Conservation (phyloP, 176 grass and related monocot species). For the Bothriochloa decipiens region DNA sequence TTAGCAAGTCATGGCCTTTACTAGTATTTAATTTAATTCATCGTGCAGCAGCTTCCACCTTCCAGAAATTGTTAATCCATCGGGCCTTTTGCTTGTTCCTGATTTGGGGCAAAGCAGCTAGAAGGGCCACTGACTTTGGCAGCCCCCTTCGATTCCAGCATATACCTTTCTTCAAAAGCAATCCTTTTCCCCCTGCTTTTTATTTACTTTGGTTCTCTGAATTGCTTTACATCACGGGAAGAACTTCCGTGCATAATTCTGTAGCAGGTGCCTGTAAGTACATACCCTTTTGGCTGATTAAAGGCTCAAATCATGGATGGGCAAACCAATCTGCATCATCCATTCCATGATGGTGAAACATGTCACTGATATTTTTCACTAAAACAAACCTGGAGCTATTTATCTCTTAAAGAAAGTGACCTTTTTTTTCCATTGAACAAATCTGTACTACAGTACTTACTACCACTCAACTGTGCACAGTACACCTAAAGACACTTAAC, state of each 20-base stretch:
- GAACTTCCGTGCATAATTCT: neutral
- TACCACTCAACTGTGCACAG: neutral
- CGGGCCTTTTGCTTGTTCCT: slow-evolving; percentile 46
- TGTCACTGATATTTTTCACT: slow-evolving; percentile 9
- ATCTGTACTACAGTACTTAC: neutral
- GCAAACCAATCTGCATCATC: slow-evolving; percentile 12
- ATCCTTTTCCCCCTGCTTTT: slow-evolving; percentile 27
- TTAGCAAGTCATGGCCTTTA: slow-evolving; percentile 43
- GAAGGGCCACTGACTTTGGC: slow-evolving; percentile 35
- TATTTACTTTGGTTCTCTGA: slow-evolving; percentile 14
- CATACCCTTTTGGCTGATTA: slow-evolving; percentile 22
- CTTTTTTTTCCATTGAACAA: neutral
- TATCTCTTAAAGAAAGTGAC: neutral
- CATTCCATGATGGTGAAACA: neutral
- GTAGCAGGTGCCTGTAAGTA: slow-evolving; percentile 2
- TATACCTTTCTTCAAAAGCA: slow-evolving; percentile 57
- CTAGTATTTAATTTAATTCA: slow-evolving; percentile 18
- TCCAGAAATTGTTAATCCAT: slow-evolving; percentile 50
- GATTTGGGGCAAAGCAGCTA: slow-evolving; percentile 47
- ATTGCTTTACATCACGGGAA: slow-evolving; percentile 41
- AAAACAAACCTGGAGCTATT: neutral
- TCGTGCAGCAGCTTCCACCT: slow-evolving; percentile 31
- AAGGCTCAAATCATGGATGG: slow-evolving; percentile 1
- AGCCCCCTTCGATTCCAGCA: slow-evolving; percentile 37
- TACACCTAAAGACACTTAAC: slow-evolving; percentile 11